phyloP scores from a whole-genome alignment of 371 early-diverging fungal genomes.

The Apophysomyces ossiformis region DNA sequence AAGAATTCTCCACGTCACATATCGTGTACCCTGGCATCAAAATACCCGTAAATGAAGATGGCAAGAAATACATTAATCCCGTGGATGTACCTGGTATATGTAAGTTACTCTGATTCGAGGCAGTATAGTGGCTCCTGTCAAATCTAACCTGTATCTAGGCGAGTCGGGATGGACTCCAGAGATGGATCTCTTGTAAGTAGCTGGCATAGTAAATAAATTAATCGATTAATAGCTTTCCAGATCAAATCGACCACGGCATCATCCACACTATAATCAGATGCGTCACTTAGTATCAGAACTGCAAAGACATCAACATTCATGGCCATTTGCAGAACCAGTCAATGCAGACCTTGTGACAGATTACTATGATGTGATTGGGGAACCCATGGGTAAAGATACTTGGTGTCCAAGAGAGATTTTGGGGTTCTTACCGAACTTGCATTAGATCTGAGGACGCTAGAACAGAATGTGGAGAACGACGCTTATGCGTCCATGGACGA shows the following conservation, averaged over 20 bases:
- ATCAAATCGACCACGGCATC: slow-evolving; percentile 60
- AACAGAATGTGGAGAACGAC: slow-evolving; percentile 59
- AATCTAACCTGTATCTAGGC: slow-evolving; percentile 36
- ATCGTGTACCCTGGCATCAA: slow-evolving; percentile 82
- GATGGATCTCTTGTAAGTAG: slow-evolving; percentile 67
- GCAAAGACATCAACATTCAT: slow-evolving; percentile 80
- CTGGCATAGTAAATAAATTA: background rate
- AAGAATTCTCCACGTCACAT: slow-evolving; percentile 71
- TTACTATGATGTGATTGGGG: slow-evolving; percentile 95
- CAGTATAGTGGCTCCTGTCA: background rate
- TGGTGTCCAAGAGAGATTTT: background rate
- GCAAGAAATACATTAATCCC: slow-evolving; percentile 54
- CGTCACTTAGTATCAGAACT: slow-evolving; percentile 78
- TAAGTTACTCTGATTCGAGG: slow-evolving; percentile 40
- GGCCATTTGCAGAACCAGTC: slow-evolving; percentile 99
- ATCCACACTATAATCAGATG: slow-evolving; percentile 69
- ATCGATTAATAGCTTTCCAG: slow-evolving; percentile 24
- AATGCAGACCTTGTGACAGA: slow-evolving; percentile 92
- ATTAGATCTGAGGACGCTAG: slow-evolving; percentile 64
- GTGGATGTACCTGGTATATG: slow-evolving; percentile 75
- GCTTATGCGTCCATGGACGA: slow-evolving; percentile 50
- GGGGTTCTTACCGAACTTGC: background rate
- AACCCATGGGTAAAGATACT: slow-evolving; percentile 92
- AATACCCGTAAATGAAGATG: slow-evolving; percentile 63
- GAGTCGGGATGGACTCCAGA: slow-evolving; percentile 95